Conservation (phyloP, 495 filamentous ascomycete genomes). For the Astrocystis sublimbata region DNA sequence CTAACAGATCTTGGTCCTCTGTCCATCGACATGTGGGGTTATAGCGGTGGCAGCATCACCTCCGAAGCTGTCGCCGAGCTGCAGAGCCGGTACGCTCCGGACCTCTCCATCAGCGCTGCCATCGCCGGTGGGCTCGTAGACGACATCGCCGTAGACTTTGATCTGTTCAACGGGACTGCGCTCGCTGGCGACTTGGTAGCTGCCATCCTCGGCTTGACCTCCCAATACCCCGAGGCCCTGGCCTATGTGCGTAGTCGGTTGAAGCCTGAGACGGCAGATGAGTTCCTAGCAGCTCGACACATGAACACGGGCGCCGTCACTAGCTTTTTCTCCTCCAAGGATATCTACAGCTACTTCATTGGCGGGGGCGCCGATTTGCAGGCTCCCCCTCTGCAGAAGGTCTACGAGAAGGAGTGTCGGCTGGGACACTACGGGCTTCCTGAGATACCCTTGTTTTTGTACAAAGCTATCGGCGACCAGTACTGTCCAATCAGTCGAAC, state of each 20-base stretch:
- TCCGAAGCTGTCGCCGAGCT: slow-evolving; percentile 57
- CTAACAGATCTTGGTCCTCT: slow-evolving; percentile 14
- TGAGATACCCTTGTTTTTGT: slow-evolving; percentile 48
- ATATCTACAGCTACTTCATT: slow-evolving; percentile 46
- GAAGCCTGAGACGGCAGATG: slow-evolving; percentile 21
- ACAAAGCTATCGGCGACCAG: slow-evolving; percentile 54
- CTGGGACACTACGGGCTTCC: slow-evolving; percentile 49
- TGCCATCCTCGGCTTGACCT: slow-evolving; percentile 28
- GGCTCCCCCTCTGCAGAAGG: slow-evolving; percentile 19
- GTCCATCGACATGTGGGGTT: slow-evolving; percentile 49
- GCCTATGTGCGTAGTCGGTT: slow-evolving; percentile 24
- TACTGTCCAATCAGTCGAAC: slow-evolving; percentile 43
- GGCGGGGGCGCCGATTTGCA: slow-evolving; percentile 35
- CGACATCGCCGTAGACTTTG: slow-evolving; percentile 31
- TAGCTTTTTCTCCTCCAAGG: slow-evolving; percentile 31
- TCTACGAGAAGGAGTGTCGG: slow-evolving; percentile 35
- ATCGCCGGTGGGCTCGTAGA: slow-evolving; percentile 49
- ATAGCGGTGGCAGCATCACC: slow-evolving; percentile 57
- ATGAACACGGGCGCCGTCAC: slow-evolving; percentile 30
- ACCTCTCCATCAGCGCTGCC: slow-evolving; percentile 52
- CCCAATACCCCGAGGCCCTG: slow-evolving; percentile 27
- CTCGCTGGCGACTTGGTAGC: slow-evolving; percentile 29
- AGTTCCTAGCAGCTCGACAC: slow-evolving; percentile 33
- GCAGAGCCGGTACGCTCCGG: slow-evolving; percentile 55
- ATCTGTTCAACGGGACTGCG: slow-evolving; percentile 24